Conservation (phyloP, 148 eudicot genomes). For the Pouteria glomerata region DNA sequence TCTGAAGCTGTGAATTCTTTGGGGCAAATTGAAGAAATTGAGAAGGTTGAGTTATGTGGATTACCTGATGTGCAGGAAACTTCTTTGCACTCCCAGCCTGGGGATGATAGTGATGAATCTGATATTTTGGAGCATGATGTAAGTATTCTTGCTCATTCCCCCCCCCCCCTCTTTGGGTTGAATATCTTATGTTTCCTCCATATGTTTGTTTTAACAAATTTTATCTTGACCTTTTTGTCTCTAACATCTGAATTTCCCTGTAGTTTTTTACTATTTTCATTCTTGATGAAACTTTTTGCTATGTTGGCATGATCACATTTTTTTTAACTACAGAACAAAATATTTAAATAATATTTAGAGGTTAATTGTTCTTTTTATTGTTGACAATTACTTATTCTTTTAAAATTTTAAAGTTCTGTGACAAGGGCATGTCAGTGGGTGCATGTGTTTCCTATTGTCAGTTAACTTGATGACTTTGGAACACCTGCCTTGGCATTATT, state of each 20-base stretch:
- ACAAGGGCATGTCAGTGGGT: no score
- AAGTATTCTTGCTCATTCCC: conserved; percentile 25
- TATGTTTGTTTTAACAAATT: no score
- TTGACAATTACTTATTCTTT: no score
- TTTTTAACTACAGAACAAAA: no score
- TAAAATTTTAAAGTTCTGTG: no score
- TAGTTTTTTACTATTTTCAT: no score
- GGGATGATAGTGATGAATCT: conserved; percentile 57
- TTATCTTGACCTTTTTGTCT: no score
- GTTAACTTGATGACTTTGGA: neutral
- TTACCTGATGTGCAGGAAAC: conserved; percentile 24
- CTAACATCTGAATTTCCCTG: no score
- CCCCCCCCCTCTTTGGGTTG: neutral
- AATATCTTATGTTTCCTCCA: neutral
- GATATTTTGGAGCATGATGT: conserved; percentile 80
- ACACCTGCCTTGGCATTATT: neutral
- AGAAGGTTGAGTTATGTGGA: conserved; percentile 17
- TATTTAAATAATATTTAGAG: no score
- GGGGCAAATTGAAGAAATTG: conserved; percentile 26
- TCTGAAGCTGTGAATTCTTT: conserved; percentile 16
- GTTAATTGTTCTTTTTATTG: no score
- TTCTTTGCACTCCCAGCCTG: conserved; percentile 25
- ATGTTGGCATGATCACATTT: no score
- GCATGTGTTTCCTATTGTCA: neutral
- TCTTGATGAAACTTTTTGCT: neutral